Percentiles rank a stretch among this genome's conserved stretches.
Conservation (phyloP, 2,329 filamentous ascomycete species). For the Aschersonia sp. region DNA sequence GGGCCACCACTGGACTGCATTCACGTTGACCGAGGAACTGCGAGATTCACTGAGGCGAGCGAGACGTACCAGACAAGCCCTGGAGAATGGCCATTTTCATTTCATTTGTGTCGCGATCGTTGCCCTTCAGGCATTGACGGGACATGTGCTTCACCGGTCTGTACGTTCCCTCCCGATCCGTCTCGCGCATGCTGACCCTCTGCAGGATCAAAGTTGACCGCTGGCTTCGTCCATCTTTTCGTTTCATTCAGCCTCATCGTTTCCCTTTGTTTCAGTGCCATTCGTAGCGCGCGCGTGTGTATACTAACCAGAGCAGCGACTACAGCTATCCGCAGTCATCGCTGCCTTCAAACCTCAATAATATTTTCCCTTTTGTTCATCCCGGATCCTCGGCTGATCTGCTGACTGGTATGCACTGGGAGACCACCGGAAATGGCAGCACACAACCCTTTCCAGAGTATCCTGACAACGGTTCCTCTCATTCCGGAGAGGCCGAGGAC, state of each 20-base stretch:
- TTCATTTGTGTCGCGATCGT: no score
- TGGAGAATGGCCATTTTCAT: no score
- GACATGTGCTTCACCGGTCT: constrained; percentile 7
- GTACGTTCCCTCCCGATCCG: constrained; percentile 6
- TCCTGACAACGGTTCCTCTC: constrained; percentile 33
- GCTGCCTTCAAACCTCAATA: constrained; percentile 31
- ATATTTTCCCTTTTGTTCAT: constrained; percentile 44
- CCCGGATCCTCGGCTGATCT: constrained; percentile 44
- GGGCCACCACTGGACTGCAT: no score
- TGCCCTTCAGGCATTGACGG: no score
- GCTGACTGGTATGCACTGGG: constrained; percentile 40
- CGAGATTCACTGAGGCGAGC: no score
- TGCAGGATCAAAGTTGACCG: constrained; percentile 39
- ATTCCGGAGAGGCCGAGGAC: constrained; percentile 39
- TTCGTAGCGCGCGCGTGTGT: constrained; percentile 23
- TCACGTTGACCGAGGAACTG: no score
- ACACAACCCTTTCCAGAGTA: constrained; percentile 44
- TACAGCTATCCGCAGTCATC: constrained; percentile 40
- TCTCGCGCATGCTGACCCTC: constrained; percentile 10
- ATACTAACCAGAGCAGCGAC: constrained; percentile 44
- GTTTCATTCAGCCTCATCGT: constrained; percentile 17
- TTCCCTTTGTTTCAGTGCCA: constrained; percentile 10
- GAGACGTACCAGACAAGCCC: no score
- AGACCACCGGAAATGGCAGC: constrained; percentile 39
- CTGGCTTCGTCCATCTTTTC: neutral